Base-by-base conservation (phyloP, 176 grass and related monocot species). In the Aegilops longissima region DNA sequence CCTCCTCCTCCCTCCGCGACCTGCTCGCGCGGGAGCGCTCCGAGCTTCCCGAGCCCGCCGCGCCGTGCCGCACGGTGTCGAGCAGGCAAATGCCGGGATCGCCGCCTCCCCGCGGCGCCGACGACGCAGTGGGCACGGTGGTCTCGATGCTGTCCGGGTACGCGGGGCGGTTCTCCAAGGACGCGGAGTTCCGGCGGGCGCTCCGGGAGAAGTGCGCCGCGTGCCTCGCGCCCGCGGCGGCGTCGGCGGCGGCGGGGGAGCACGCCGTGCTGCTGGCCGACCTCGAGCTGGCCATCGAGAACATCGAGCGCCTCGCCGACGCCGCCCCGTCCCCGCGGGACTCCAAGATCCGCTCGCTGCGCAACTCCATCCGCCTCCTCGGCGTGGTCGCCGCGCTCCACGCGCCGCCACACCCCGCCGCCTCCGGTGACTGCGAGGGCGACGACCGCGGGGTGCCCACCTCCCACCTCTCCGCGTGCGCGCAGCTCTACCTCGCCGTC, bases 281-380 rank as follows among this genome's bases (percentile, higher is more conserved):
- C 85, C 90, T 99, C 64, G 97, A 99, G 92, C 92, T 99, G 1
- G 97, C 87, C 17, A 83, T 99, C 82, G 93, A 99, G 85, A 93
- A 92, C 86, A 94, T 92, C 39, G 94, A 99, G 80, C 86, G 91
- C 73, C 93, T 99, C 33, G 92, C 89, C 4, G 87, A 90, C 13
- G 93, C 92, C 25, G 30, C 24, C 1, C 72, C 51, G 27, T 66
- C 29, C 1, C 73, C 79, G 29, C 91, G 90, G 12, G 94, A 96
- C 31, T 73, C 90, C 68, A 99, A 96, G 92, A 94, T 94, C 85
- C 97, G 92, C 70, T 99, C 94, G 59, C 82, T 99, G 34, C 84
- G 94, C 66, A 99, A 94, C 83, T 99, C 94, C 78, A 94, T 99
- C 78, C 84, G 97, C 82, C 87, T 96, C 40, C 88, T 99, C 79